phyloP scores from a whole-genome alignment of 805 yeast genomes.

The Zygosaccharomyces kombuchaensis region DNA sequence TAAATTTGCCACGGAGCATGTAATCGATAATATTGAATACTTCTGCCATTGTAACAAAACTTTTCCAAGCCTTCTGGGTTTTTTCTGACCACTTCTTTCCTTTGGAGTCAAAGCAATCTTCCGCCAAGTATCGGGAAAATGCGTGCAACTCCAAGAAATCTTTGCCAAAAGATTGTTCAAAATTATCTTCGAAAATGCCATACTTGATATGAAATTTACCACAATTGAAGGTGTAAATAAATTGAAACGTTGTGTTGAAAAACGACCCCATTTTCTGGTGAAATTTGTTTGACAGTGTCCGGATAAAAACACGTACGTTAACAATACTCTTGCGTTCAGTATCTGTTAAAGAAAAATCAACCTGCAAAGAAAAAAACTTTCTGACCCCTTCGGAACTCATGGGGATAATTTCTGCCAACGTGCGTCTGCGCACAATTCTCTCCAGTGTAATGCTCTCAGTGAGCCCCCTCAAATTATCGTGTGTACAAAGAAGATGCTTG shows the following conservation, averaged over 20 bases:
- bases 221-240: slow-evolving; percentile 7
- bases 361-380: slow-evolving; percentile 5
- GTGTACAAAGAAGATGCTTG: slow-evolving; percentile 10
- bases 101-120: neutral
- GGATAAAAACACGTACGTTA: slow-evolving; percentile 4
- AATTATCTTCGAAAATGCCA: slow-evolving; percentile 10
- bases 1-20: slow-evolving; percentile 12
- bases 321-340: neutral
- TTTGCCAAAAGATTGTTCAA: slow-evolving; percentile 1
- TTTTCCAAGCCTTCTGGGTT: slow-evolving; percentile 9
- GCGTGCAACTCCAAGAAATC: slow-evolving; percentile 11
- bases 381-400: slow-evolving; percentile 13
- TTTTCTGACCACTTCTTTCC: neutral
- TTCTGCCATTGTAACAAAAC: slow-evolving; percentile 10
- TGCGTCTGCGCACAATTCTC: slow-evolving; percentile 10
- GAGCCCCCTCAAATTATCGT: slow-evolving; percentile 10
- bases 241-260: slow-evolving; percentile 12
- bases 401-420: slow-evolving; percentile 11
- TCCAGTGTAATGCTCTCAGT: slow-evolving; percentile 11
- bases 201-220: slow-evolving; percentile 10
- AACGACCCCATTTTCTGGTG: slow-evolving; percentile 9
- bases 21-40: slow-evolving; percentile 9
- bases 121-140: slow-evolving; percentile 10
- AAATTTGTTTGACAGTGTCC: slow-evolving; percentile 8
- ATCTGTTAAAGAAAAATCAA: slow-evolving; percentile 7